A percentile compares a stretch with the other conserved stretches of the same genome.
These are phyloP conservation scores for Barbarea vulgaris DNA, from an alignment of 345 rosid genomes.

Conservation along the genomic window DNA sequence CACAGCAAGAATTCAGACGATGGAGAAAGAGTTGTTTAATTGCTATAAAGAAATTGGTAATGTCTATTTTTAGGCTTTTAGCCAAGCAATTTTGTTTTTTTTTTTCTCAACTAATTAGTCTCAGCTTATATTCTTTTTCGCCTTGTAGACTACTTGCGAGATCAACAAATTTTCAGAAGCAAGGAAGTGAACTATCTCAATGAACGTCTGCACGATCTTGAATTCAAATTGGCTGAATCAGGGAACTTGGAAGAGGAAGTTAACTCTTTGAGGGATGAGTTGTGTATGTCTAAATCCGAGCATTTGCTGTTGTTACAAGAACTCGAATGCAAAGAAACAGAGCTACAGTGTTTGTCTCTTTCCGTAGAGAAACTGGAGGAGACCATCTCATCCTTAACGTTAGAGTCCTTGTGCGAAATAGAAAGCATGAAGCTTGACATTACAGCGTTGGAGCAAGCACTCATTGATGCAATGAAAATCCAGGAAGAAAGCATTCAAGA, in stretches of 20 bases:
- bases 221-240: slow-evolving; percentile 61
- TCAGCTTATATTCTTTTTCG: neutral
- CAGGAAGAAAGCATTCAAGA: slow-evolving; percentile 60
- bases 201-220: slow-evolving; percentile 60
- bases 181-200: slow-evolving; percentile 56
- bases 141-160: slow-evolving; percentile 74
- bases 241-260: slow-evolving; percentile 49
- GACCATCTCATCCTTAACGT: slow-evolving; percentile 55
- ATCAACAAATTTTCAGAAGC: slow-evolving; percentile 69
- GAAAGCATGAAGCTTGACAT: slow-evolving; percentile 85
- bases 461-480: slow-evolving; percentile 55
- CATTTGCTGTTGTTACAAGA: slow-evolving; percentile 51
- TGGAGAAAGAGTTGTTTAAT: slow-evolving; percentile 77
- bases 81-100: slow-evolving; percentile 43
- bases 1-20: slow-evolving; percentile 49
- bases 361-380: slow-evolving; percentile 74
- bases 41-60: slow-evolving; percentile 88
- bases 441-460: slow-evolving; percentile 59
- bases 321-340: slow-evolving; percentile 63
- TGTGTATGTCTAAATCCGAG: slow-evolving; percentile 58
- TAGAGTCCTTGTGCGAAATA: slow-evolving; percentile 80
- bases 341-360: slow-evolving; percentile 55
- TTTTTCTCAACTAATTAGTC: slow-evolving; percentile 19
- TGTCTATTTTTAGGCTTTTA: slow-evolving; percentile 40
- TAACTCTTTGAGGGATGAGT: slow-evolving; percentile 51